Percentiles rank a stretch among this genome's conserved stretches.
Conservation (phyloP, 257 asterid species). For the Paraleonurus japonicus region DNA sequence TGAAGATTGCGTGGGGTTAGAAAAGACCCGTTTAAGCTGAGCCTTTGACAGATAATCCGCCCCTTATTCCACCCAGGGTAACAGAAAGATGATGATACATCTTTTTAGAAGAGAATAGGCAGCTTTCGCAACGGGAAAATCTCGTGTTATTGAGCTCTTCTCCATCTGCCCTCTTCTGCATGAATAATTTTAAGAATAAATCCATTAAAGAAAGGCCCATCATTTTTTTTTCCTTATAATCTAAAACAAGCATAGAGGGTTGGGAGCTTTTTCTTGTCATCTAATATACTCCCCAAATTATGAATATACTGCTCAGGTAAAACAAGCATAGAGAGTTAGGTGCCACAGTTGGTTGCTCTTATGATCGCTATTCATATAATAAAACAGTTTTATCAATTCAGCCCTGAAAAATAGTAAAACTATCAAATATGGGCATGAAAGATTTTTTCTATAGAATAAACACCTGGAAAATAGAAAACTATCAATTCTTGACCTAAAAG, state of each 20-base stretch:
- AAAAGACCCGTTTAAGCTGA: constrained; percentile 66
- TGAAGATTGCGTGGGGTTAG: constrained; percentile 42
- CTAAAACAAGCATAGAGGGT: neutral
- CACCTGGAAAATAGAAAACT: too few relatives aligned
- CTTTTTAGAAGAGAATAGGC: constrained; percentile 73
- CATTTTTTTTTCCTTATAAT: neutral
- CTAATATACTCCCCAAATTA: too few relatives aligned
- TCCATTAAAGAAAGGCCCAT: neutral
- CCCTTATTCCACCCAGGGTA: constrained; percentile 94
- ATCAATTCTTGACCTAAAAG: too few relatives aligned
- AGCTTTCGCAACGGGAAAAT: constrained; percentile 85
- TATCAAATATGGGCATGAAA: too few relatives aligned
- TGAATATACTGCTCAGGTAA: too few relatives aligned
- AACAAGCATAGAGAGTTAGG: neutral
- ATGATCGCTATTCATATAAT: too few relatives aligned
- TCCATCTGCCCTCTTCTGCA: constrained; percentile 89
- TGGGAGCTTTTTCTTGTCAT: neutral
- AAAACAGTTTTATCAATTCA: too few relatives aligned
- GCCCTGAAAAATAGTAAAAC: too few relatives aligned
- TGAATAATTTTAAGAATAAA: constrained; percentile 6
- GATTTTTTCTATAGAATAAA: too few relatives aligned
- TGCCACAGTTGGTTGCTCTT: neutral
- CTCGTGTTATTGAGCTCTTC: constrained; percentile 73
- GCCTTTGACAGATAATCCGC: constrained; percentile 78
- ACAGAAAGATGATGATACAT: constrained; percentile 71